These are phyloP conservation scores for Aspergillus uvarum DNA, from an alignment of 2,329 filamentous ascomycete genomes.

Conservation along the genomic window DNA sequence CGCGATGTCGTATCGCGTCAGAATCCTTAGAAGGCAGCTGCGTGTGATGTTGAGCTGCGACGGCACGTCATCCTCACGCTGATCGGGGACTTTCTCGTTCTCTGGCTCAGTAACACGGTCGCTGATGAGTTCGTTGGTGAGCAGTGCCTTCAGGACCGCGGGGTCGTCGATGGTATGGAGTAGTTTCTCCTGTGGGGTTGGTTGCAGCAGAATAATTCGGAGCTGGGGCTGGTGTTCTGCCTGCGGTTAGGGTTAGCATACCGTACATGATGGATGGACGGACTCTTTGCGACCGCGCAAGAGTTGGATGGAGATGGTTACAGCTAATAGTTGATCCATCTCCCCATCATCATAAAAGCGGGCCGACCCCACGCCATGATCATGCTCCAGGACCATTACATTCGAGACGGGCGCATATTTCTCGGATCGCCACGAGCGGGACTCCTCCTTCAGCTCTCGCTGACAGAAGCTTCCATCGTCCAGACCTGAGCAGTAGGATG, in stretches of 20 bases:
- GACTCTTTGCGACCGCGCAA: background rate
- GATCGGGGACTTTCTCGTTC: background rate
- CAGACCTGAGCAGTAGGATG: slow-evolving; percentile 5
- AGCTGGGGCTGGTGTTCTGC: slow-evolving; percentile 6
- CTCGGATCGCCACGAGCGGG: slow-evolving; percentile 5
- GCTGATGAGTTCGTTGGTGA: slow-evolving; percentile 11
- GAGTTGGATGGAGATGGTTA: background rate
- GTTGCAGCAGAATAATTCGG: slow-evolving; percentile 7
- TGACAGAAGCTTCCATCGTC: slow-evolving; percentile 9
- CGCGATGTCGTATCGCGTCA: slow-evolving; percentile 7
- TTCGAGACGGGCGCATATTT: slow-evolving; percentile 8
- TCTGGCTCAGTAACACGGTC: background rate
- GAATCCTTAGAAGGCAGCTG: slow-evolving; percentile 3
- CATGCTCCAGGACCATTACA: slow-evolving; percentile 3
- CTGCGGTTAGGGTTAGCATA: background rate
- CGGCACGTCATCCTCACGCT: background rate
- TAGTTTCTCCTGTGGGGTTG: slow-evolving; percentile 5
- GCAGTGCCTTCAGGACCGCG: slow-evolving; percentile 3
- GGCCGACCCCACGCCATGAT: slow-evolving; percentile 3
- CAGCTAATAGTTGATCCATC: slow-evolving; percentile 3
- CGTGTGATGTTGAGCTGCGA: slow-evolving; percentile 10
- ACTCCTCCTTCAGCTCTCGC: slow-evolving; percentile 9
- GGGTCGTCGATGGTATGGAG: slow-evolving; percentile 2
- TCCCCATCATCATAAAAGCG: background rate
- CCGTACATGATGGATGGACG: no score